Conservation (phyloP, 345 rosid species). For the Hypericum perforatum region DNA sequence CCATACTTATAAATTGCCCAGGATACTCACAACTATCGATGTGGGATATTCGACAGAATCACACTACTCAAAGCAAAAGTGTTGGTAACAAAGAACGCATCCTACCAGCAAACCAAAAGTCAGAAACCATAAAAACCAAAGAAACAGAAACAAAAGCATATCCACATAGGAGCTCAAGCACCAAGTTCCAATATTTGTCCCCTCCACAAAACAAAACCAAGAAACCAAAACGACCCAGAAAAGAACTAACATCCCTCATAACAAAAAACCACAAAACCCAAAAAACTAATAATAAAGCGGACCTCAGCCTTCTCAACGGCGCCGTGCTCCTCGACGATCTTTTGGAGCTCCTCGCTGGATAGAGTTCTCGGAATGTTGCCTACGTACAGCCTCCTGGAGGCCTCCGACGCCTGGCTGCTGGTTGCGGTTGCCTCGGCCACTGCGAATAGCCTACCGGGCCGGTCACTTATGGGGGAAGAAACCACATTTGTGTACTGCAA, state of each 20-base stretch:
- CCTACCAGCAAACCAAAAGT: too few species aligned
- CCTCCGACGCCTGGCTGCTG: constrained; percentile 33
- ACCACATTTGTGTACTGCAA: not conserved
- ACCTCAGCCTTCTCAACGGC: constrained; percentile 73
- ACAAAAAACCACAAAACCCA: not conserved
- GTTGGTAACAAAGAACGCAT: too few species aligned
- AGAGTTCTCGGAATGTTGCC: constrained; percentile 76
- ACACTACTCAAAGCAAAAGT: too few species aligned
- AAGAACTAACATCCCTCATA: not conserved
- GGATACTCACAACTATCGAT: too few species aligned
- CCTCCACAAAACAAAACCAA: not conserved
- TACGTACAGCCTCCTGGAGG: constrained; percentile 50
- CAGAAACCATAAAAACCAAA: too few species aligned
- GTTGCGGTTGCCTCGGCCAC: constrained; percentile 37
- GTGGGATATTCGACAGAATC: too few species aligned
- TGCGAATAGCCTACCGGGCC: constrained; percentile 22
- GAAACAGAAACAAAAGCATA: too few species aligned
- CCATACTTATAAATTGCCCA: too few species aligned
- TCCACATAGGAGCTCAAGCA: too few species aligned
- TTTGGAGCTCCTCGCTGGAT: constrained; percentile 41
- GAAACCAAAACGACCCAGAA: not conserved
- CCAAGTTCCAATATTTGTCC: too few species aligned
- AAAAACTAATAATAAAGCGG: constrained; percentile 6
- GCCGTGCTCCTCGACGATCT: constrained; percentile 68
- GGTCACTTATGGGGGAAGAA: constrained; percentile 7